Conservation (phyloP, 2,329 filamentous ascomycete species). For the Byssothecium circinans region DNA sequence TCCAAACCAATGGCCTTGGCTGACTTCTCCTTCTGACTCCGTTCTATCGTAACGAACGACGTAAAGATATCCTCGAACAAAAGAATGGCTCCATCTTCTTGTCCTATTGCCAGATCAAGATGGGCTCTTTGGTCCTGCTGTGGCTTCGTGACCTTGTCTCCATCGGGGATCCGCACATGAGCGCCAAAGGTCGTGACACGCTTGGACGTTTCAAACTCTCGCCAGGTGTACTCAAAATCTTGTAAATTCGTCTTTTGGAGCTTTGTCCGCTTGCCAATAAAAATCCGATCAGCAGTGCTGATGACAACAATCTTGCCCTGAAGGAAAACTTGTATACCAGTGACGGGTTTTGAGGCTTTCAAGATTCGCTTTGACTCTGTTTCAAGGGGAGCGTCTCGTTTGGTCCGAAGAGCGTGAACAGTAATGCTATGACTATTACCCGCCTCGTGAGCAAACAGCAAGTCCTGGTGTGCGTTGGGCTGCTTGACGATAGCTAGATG, state of each 20-base stretch:
- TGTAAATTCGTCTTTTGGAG: conserved; percentile 38
- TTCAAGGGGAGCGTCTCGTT: conserved; percentile 23
- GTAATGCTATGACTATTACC: conserved; percentile 45
- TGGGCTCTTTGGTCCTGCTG: conserved; percentile 42
- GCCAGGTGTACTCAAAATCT: conserved; percentile 54
- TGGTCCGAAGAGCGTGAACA: conserved; percentile 37
- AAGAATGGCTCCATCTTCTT: conserved; percentile 73
- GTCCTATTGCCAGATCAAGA: conserved; percentile 78
- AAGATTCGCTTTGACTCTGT: conserved; percentile 42
- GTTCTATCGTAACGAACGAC: conserved; percentile 54
- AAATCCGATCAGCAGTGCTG: conserved; percentile 56
- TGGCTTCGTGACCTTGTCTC: conserved; percentile 37
- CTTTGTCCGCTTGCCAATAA: conserved; percentile 59
- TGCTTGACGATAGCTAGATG: conserved; percentile 35
- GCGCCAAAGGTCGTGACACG: conserved; percentile 53
- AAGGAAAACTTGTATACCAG: conserved; percentile 49
- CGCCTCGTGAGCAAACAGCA: conserved; percentile 45
- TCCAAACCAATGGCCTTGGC: conserved; percentile 35
- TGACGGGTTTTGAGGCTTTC: conserved; percentile 42
- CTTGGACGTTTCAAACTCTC: conserved; percentile 60
- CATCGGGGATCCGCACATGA: conserved; percentile 58
- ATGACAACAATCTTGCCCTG: conserved; percentile 63
- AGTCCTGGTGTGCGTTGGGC: conserved; percentile 33
- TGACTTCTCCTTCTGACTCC: conserved; percentile 35
- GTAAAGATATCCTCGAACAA: conserved; percentile 75